Percentiles rank a stretch among this genome's conserved stretches.
phyloP scores from a whole-genome alignment of 2,329 filamentous ascomycete genomes.

The Neurospora sp. region DNA sequence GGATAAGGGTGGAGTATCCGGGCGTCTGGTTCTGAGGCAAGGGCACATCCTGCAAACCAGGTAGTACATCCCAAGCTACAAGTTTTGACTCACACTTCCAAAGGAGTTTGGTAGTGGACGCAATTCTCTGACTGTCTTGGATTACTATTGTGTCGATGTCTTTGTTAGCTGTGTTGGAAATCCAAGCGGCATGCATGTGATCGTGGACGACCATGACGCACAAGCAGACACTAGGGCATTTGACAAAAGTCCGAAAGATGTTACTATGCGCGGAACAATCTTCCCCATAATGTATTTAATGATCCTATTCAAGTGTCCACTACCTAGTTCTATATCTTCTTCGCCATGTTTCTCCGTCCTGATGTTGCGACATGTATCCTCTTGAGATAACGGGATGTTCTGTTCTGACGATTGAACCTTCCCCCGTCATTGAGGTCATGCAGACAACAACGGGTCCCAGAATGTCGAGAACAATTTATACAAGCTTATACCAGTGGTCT shows the following conservation, averaged over 20 bases:
- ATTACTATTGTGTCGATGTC: not conserved
- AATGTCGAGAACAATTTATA: not conserved
- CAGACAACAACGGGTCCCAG: no score
- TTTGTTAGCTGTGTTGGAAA: not conserved
- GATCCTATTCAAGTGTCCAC: no score
- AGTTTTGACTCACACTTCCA: not conserved
- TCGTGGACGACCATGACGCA: not conserved
- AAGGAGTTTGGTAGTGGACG: no score
- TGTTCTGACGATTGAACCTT: not conserved
- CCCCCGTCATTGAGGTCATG: no score
- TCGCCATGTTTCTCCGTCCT: not conserved
- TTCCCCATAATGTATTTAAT: no score
- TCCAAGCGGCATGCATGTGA: no score
- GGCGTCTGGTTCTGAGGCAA: not conserved
- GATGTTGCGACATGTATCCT: not conserved
- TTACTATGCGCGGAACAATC: not conserved
- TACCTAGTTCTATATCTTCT: no score
- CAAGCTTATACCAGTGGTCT: not conserved
- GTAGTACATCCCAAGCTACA: no score
- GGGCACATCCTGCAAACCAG: not conserved
- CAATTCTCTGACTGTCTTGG: not conserved
- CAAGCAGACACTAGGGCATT: not conserved
- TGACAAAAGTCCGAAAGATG: not conserved
- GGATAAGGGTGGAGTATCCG: not conserved
- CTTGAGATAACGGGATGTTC: not conserved